phyloP scores from a whole-genome alignment of 371 early-diverging fungal species.

The Fennellomyces sp. region DNA sequence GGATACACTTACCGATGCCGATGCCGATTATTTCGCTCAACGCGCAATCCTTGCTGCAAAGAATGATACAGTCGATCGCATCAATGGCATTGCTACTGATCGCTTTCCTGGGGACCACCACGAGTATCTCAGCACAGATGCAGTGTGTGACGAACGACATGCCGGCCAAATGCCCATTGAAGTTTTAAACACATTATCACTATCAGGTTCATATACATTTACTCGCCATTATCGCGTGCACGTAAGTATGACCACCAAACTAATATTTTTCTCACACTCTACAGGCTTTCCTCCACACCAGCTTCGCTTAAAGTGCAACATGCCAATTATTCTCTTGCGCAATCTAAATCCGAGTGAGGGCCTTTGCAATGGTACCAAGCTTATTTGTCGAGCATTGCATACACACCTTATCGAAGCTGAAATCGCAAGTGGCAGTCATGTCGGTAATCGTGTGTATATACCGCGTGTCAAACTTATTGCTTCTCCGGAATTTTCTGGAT shows the following conservation, averaged over 20 bases:
- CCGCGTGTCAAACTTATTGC: too few species aligned
- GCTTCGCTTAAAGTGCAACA: too few species aligned
- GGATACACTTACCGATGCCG: not conserved
- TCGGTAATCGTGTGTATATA: too few species aligned
- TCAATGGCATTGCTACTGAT: not conserved
- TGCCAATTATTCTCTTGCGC: too few species aligned
- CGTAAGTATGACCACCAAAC: not conserved
- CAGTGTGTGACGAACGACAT: not conserved
- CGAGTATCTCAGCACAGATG: not conserved
- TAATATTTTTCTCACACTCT: not conserved
- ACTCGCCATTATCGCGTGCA: not conserved
- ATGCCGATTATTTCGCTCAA: not conserved
- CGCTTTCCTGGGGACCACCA: not conserved
- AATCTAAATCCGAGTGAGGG: too few species aligned
- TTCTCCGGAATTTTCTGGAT: too few species aligned
- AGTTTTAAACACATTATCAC: not conserved
- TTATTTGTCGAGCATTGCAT: too few species aligned
- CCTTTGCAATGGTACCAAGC: too few species aligned
- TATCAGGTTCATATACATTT: not conserved
- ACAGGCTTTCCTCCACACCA: too few species aligned
- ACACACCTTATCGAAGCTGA: too few species aligned
- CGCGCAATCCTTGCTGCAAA: constrained; percentile 4
- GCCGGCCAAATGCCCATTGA: not conserved
- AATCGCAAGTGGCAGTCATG: too few species aligned
- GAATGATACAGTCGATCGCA: not conserved